Base-by-base conservation (phyloP, 306 rosid genomes). In the Rosa lucieae region DNA sequence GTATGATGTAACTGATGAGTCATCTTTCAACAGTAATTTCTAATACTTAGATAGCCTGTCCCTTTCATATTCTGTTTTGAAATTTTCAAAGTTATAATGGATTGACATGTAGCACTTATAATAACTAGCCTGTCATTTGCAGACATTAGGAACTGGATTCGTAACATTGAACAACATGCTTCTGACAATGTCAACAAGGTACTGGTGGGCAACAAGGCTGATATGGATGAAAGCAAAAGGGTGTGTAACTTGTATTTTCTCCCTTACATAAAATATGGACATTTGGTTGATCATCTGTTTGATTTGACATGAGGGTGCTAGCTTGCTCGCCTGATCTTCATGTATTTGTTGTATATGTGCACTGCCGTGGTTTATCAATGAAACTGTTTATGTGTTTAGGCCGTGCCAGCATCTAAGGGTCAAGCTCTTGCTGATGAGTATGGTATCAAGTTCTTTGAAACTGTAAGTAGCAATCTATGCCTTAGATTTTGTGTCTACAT, bases 361-460 rank as follows among this genome's bases (percentile, higher is more conserved):
- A 48, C 71, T 63, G 9, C 29, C 35, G 21, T 21, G 46, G 77
- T 52, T 76, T 68, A 51, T 7, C 6, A 72, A 42, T 21, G 53
- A 23, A 35, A 21, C 77, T 43, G 26, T 52, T 74, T 81, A 73
- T 84, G 75, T 35, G 76, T 42, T 11, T 80, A 93, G 96, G 96
- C 92, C 76, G 94, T 91, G 73, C 98, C 97, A 44, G 88, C 97
- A 48, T 81, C 97, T 56, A 90, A 82, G 83, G 97, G 97, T 62
- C 97, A 92, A 86, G 97, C 97, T 39, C 97, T 92, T 86, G 97
- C 97, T 70, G 97, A 92, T 81, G 97, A 92, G 87, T 92, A 87
- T 84, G 93, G 95, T 40, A 92, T 92, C 88, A 87, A 92, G 87
- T 92, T 92, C 85, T 90, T 90, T 71, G 95, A 92, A 84, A 92